Conservation (phyloP, 2,329 filamentous ascomycete species). For the Claviceps sp. region DNA sequence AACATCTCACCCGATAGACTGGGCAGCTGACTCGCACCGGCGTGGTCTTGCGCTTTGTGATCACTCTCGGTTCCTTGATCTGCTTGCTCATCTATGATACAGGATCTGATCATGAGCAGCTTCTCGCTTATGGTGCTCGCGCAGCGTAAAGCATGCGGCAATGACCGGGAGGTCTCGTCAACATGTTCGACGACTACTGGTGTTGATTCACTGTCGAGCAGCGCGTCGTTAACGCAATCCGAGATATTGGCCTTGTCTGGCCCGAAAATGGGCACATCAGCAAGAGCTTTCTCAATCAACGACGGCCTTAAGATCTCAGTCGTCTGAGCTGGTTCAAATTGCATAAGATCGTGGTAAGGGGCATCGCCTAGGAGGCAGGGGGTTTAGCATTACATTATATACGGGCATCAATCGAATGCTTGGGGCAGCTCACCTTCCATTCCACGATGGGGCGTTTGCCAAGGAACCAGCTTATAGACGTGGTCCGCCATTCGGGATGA, state of each 20-base stretch:
- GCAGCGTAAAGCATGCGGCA: slow-evolving; percentile 29
- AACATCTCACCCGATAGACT: slow-evolving; percentile 23
- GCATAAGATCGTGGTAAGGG: slow-evolving; percentile 42
- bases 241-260: slow-evolving; percentile 30
- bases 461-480: slow-evolving; percentile 46
- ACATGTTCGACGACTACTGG: slow-evolving; percentile 23
- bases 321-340: slow-evolving; percentile 42
- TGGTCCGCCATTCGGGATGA: slow-evolving; percentile 45
- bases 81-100: slow-evolving; percentile 18
- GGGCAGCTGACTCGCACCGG: slow-evolving; percentile 13
- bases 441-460: slow-evolving; percentile 45
- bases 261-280: slow-evolving; percentile 44
- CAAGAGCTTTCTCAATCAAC: slow-evolving; percentile 38
- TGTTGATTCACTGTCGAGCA: slow-evolving; percentile 22
- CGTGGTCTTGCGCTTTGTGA: slow-evolving; percentile 10
- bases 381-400: slow-evolving; percentile 8
- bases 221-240: slow-evolving; percentile 26
- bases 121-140: slow-evolving; percentile 34
- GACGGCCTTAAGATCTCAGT: slow-evolving; percentile 40
- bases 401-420: neutral
- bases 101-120: slow-evolving; percentile 31
- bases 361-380: slow-evolving; percentile 26
- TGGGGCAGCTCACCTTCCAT: slow-evolving; percentile 30
- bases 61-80: slow-evolving; percentile 10
- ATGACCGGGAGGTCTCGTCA: slow-evolving; percentile 18